Base-by-base conservation (phyloP, 2,329 filamentous ascomycete species). In the Colletotrichum ledebouriae region DNA sequence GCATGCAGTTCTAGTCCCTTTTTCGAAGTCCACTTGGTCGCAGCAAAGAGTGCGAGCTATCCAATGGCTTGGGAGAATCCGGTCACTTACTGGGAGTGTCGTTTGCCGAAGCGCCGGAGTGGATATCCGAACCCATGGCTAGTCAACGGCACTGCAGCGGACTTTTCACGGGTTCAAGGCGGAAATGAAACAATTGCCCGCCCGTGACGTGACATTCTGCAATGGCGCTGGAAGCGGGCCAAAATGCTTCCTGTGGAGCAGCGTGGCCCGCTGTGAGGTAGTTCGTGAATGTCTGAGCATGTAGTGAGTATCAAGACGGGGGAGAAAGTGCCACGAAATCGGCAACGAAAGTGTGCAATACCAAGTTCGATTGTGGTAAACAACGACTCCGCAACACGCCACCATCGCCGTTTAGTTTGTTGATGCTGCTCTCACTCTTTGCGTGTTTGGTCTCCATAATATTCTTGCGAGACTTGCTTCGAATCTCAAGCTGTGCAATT, bases 381-480 rank as follows among this genome's bases (percentile, higher is more conserved):
- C 6, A 29, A 29, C 29, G 29, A 29, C 29, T 29, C 29, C 29
- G 6, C 29, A 29, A 29, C 29, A 29, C 29, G 29, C 29, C 29
- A 29, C 9, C 29, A 29, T 9, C 29, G 2, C 29, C 9, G 29
- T 6, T 9, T 2, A 29, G 29, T 7, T 9, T 6, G 29, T 29
- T 29, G 7, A 29, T 29, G 29, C 29, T 6, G 7, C 6, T 29
- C 6, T 29, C 29, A 29, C 7, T 9, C 37, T 76, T 76, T 10
- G 75, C 75, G 1, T 72, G 64, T 47, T 78, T 75, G 29, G 75
- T 77, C 15, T 4, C 25, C 25, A 25, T 25, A 25, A 25, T 25
- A 25, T 25, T 25, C 4, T 25, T 25, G 25, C 25, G 4, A 25
- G 25, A 25, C 4, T 25, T 25, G 25, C 25, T 4, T 25, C 25